Evolutionary conservation across 805 yeast genomes (phyloP).

Genomic region (Wickerhamiella australiensis): DNA sequence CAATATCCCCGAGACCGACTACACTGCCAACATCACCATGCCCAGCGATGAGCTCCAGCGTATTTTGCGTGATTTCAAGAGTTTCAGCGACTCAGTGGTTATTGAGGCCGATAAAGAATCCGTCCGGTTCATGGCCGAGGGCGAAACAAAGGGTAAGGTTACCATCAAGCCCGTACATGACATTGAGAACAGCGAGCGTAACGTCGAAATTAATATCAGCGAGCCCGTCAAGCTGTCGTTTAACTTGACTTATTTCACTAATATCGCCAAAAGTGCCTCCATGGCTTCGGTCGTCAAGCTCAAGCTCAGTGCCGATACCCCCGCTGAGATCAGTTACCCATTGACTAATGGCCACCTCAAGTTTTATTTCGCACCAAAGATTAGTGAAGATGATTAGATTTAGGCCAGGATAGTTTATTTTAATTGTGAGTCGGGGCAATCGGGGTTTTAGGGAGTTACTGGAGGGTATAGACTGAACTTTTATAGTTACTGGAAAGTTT

Average conservation of each 20-base stretch:
- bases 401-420: not conserved
- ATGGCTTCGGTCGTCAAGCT: slow-evolving; percentile 67
- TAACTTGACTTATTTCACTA: slow-evolving; percentile 81
- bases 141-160: slow-evolving; percentile 77
- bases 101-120: slow-evolving; percentile 84
- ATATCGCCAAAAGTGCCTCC: slow-evolving; percentile 82
- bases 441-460: no score
- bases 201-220: slow-evolving; percentile 63
- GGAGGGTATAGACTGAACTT: no score
- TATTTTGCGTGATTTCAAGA: slow-evolving; percentile 75
- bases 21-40: slow-evolving; percentile 74
- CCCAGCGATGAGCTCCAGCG: slow-evolving; percentile 83
- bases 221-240: slow-evolving; percentile 82
- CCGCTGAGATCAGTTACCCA: slow-evolving; percentile 87
- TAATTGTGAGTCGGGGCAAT: no score
- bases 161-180: slow-evolving; percentile 74
- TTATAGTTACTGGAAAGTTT: no score
- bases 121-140: slow-evolving; percentile 78
- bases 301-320: slow-evolving; percentile 80
- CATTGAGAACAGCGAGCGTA: slow-evolving; percentile 61
- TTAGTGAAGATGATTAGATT: slow-evolving; percentile 45
- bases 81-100: slow-evolving; percentile 75
- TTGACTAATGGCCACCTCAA: slow-evolving; percentile 85
- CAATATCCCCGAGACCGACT: slow-evolving; percentile 86
- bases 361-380: slow-evolving; percentile 95